Conservation (phyloP, 352 stramenopile species). For the Thraustochytrium sp. region DNA sequence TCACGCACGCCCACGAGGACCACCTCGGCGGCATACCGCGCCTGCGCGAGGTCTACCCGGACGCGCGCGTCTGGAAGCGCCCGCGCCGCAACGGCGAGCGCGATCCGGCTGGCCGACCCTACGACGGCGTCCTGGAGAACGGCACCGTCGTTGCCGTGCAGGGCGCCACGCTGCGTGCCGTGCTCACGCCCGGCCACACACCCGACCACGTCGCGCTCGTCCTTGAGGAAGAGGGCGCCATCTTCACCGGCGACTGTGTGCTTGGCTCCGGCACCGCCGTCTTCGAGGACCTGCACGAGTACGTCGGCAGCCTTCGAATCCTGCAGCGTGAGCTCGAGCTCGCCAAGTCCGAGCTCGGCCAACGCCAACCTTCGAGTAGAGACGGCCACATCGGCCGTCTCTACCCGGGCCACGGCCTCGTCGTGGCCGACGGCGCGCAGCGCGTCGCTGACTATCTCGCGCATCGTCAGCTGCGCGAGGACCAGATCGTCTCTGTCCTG, state of each 20-base stretch:
- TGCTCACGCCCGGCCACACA: slow-evolving; percentile 74
- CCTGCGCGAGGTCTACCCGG: slow-evolving; percentile 58
- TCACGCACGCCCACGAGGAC: slow-evolving; percentile 79
- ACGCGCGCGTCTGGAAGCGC: slow-evolving; percentile 65
- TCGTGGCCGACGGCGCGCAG: slow-evolving; percentile 59
- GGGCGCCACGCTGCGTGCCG: slow-evolving; percentile 53
- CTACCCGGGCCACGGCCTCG: slow-evolving; percentile 66
- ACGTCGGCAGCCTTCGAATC: slow-evolving; percentile 65
- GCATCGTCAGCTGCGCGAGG: slow-evolving; percentile 66
- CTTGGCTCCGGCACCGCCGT: slow-evolving; percentile 71
- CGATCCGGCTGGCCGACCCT: slow-evolving; percentile 17
- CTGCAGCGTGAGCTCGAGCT: slow-evolving; percentile 50
- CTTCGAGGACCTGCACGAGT: slow-evolving; percentile 70
- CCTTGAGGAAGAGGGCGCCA: slow-evolving; percentile 52
- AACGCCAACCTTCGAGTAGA: not conserved
- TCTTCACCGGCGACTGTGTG: slow-evolving; percentile 76
- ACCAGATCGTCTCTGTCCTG: slow-evolving; percentile 60
- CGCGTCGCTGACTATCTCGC: slow-evolving; percentile 70
- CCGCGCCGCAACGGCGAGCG: not conserved
- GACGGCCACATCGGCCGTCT: slow-evolving; percentile 54
- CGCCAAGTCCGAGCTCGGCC: not conserved
- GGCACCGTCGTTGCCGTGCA: slow-evolving; percentile 51
- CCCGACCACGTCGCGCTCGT: slow-evolving; percentile 74
- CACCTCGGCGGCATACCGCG: slow-evolving; percentile 72
- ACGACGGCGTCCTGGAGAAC: slow-evolving; percentile 43